Evolutionary conservation across 2,329 filamentous ascomycete genomes (phyloP), one percentile per base, ranked within the genome.

Genomic region (Macroventuria anomochaeta): DNA sequence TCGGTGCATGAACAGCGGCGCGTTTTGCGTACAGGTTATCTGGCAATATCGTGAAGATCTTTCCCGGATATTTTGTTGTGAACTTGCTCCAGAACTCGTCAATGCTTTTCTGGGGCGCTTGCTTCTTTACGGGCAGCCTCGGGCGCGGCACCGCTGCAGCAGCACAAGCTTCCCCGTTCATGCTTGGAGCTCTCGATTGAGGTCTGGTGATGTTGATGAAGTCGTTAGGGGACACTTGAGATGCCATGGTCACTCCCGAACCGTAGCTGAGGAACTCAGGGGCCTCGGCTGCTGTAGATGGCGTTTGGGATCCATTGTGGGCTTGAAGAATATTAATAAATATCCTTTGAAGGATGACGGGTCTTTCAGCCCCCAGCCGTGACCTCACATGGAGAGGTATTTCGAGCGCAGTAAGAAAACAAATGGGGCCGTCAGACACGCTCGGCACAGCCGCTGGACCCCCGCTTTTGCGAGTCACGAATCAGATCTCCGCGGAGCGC

Each of bases 21-120:
- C 81, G 82, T 53, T 85, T 82, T 28, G 84, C 83, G 67, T 88
- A 87, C 5, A 83, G 78, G 60, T 88, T 89, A 52, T 85, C 83
- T 0, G 89, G 89, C 11, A 93, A 81, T 37, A 91, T 81, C 1
- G 85, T 88, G 25, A 86, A 88, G 18, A 88, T 85, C 77, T 90
- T 90, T 13, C 89, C 88, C 0, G 88, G 89, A 21, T 82, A 81
- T 66, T 87, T 89, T 44, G 86, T 85, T 67, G 82, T 84, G 64
- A 87, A 88, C 55, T 84, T 86, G 46, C 80, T 75, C 89, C 89
- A 93, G 68, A 91, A 91, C 55, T 88, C 83, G 61, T 90, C 84
- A 51, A 93, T 83, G 21, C 79, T 81, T 53, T 85, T 81, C 70
- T 93, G 89, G 0, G 87, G 87, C 7, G 85, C 76, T 12, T 83